phyloP scores from a whole-genome alignment of 495 filamentous ascomycete genomes.

The Recurvomyces mirabilis region DNA sequence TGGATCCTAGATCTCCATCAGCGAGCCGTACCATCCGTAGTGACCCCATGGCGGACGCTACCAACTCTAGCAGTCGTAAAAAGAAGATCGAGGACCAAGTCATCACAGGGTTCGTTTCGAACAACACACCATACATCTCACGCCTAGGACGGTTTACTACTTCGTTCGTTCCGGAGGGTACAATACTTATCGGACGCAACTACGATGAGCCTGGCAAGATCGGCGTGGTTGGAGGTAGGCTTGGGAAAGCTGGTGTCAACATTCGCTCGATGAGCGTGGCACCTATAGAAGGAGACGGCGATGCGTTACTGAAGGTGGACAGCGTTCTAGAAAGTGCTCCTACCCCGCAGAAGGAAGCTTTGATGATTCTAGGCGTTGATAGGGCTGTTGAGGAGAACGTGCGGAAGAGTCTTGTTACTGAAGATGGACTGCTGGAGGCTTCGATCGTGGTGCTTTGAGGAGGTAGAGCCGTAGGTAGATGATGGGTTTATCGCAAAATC shows the following conservation, averaged over 20 bases:
- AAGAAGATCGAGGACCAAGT: slow-evolving; percentile 36
- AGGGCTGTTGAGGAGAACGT: slow-evolving; percentile 44
- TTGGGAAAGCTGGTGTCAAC: slow-evolving; percentile 55
- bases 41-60: background rate
- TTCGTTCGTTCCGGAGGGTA: slow-evolving; percentile 53
- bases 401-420: slow-evolving; percentile 39
- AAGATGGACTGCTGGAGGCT: slow-evolving; percentile 52
- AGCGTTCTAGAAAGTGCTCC: no score
- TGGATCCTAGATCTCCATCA: slow-evolving; percentile 21
- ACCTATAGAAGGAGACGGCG: slow-evolving; percentile 27
- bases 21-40: slow-evolving; percentile 3
- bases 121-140: slow-evolving; percentile 48
- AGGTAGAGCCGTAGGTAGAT: background rate
- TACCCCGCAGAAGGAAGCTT: slow-evolving; percentile 42
- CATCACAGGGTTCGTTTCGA: slow-evolving; percentile 55
- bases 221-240: slow-evolving; percentile 51
- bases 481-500: no score
- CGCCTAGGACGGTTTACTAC: slow-evolving; percentile 53
- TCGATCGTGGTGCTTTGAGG: slow-evolving; percentile 29
- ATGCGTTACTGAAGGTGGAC: no score
- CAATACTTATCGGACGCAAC: slow-evolving; percentile 55
- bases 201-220: slow-evolving; percentile 65
- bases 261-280: slow-evolving; percentile 64
- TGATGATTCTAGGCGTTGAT: slow-evolving; percentile 64
- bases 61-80: background rate